phyloP scores from a whole-genome alignment of 768 basidiomycete genomes.

The Trametes coccinea region DNA sequence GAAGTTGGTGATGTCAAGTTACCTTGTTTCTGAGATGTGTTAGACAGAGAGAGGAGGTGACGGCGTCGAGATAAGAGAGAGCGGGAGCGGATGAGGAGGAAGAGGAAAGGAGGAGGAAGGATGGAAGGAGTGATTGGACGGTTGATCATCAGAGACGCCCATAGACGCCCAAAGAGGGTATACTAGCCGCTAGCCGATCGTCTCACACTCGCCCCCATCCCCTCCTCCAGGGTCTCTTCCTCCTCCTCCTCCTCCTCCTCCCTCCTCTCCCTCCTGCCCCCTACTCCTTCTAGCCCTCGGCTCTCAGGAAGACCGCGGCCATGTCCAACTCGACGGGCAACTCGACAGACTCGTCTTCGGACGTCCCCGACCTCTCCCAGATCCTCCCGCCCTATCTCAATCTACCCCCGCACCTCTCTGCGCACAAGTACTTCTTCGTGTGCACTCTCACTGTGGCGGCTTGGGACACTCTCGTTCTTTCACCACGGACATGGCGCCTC shows the following conservation, averaged over 20 bases:
- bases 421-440: slow-evolving; percentile 89
- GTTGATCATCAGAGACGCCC: slow-evolving; percentile 10
- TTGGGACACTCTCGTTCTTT: slow-evolving; percentile 86
- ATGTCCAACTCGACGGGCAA: slow-evolving; percentile 19
- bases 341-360: slow-evolving; percentile 15
- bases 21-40: too few species aligned
- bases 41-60: background rate
- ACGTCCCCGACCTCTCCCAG: slow-evolving; percentile 19
- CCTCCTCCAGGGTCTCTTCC: background rate
- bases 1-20: too few species aligned
- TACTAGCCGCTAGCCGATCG: background rate
- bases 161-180: slow-evolving; percentile 9
- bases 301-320: slow-evolving; percentile 18
- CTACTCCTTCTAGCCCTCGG: slow-evolving; percentile 2
- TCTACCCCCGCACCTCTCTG: slow-evolving; percentile 74
- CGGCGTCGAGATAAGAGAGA: background rate
- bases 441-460: slow-evolving; percentile 88
- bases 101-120: background rate
- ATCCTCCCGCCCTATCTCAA: slow-evolving; percentile 66
- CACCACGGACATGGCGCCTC: slow-evolving; percentile 76
- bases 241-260: slow-evolving; percentile 3
- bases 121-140: slow-evolving; percentile 11
- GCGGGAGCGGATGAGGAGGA: background rate
- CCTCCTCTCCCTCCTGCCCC: background rate
- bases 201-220: background rate